phyloP scores from a whole-genome alignment of 1,284 basidiomycete species.

The Blastosporella zonata region DNA sequence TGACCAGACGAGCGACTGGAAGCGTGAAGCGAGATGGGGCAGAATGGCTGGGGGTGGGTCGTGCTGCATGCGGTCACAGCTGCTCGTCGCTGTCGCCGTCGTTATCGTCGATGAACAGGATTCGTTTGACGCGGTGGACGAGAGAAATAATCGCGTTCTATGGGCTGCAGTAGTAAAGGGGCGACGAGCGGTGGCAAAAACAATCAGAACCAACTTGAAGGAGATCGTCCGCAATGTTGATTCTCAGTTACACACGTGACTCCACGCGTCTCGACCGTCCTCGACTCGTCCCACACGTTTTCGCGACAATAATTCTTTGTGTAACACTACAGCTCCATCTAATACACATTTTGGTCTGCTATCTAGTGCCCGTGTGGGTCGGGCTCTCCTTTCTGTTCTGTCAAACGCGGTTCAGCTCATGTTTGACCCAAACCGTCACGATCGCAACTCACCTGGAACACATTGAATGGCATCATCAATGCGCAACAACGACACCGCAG shows the following conservation, averaged over 20 bases:
- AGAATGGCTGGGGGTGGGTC: conserved; percentile 40
- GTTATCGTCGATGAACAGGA: conserved; percentile 2
- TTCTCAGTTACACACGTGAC: conserved; percentile 22
- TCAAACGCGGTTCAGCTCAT: conserved; percentile 20
- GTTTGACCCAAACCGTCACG: background rate
- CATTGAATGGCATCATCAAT: conserved; percentile 95
- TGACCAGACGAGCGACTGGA: conserved; percentile 68
- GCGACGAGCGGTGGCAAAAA: conserved; percentile 14
- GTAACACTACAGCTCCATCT: conserved; percentile 2
- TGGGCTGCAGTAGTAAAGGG: conserved; percentile 1
- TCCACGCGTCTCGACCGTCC: conserved; percentile 18
- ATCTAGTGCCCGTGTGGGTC: conserved; percentile 55
- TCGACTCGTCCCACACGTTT: background rate
- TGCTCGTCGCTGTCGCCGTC: conserved; percentile 14
- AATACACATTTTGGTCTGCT: conserved; percentile 7
- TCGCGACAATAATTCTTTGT: conserved; percentile 1
- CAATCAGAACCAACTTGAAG: conserved; percentile 13
- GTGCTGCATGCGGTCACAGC: conserved; percentile 40
- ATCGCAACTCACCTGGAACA: conserved; percentile 59
- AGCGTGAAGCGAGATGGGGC: conserved; percentile 60
- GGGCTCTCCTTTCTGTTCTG: conserved; percentile 72
- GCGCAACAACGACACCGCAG: conserved; percentile 90
- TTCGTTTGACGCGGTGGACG: conserved; percentile 6
- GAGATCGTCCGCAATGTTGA: conserved; percentile 22
- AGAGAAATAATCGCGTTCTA: conserved; percentile 14